Conservation (phyloP, 2,329 filamentous ascomycete genomes). For the Colletotrichum sp. region DNA sequence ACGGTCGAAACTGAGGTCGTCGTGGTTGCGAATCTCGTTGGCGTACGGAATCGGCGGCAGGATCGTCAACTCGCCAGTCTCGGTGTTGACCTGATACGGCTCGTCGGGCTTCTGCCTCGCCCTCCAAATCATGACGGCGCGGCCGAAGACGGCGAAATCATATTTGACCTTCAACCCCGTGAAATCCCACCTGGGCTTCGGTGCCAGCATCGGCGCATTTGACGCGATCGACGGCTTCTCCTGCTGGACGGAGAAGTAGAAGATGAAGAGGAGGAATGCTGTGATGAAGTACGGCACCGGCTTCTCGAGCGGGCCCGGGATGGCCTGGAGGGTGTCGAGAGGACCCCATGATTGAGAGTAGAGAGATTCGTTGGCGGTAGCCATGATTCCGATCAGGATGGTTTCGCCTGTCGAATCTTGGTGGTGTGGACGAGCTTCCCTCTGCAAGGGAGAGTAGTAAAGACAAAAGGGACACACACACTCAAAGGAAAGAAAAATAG, state of each 20-base stretch:
- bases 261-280: conserved; percentile 6
- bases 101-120: not conserved
- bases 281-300: conserved; percentile 18
- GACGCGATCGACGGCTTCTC: not conserved
- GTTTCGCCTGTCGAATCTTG: not conserved
- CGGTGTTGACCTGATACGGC: conserved; percentile 2
- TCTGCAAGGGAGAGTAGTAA: not conserved
- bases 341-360: conserved; percentile 8
- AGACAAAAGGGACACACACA: not conserved
- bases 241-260: conserved; percentile 15
- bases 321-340: conserved; percentile 12
- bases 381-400: conserved; percentile 5
- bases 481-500: not conserved
- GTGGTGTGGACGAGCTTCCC: not conserved
- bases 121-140: not conserved
- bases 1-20: conserved; percentile 16
- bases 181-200: conserved; percentile 6
- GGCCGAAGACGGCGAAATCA: not conserved
- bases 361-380: conserved; percentile 15
- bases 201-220: not conserved
- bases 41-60: conserved; percentile 11
- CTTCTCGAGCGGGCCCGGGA: conserved; percentile 13
- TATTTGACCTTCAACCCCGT: conserved; percentile 9
- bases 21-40: conserved; percentile 19
- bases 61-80: conserved; percentile 11